Evolutionary conservation across 176 grass and related monocot genomes (phyloP), one percentile per base, ranked within the genome.

Genomic region (Tuctoria greenei): DNA sequence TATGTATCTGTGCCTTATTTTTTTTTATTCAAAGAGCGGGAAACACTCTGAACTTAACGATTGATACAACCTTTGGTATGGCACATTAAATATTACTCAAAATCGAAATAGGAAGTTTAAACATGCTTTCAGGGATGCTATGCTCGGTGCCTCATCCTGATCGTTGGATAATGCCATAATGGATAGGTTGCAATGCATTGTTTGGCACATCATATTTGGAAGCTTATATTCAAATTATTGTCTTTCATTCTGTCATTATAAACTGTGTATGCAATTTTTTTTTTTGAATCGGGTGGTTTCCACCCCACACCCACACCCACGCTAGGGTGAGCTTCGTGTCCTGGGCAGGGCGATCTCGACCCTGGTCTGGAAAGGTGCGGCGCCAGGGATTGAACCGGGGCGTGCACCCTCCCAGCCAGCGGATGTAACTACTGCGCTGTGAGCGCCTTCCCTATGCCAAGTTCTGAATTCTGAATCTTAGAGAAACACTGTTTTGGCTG

Each of bases 401-500:
- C 31, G 3, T 1, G 2, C 31, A 31, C 31, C 31, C 31, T 31
- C 31, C 31, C 31, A 31, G 31, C 31, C 31, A 31, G 31, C 3
- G 31, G 31, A 31, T 3, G 3, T 31, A 31, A 31, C 31, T 3
- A 31, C 31, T 31, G 31, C 31, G 3, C 31, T 31, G 31, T 31
- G 31, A 31, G 3, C 31, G 31, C 31, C 31, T 3, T 31, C 31
- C 31, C 31, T n/a, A n/a, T n/a, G n/a, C n/a, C n/a, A n/a, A n/a
- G n/a, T n/a, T n/a, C n/a, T n/a, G 43, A 86, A 26, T 24, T 26
- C 3, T 68, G 34, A 42, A 77, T 75, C 17, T 66, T 42, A 27
- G 26, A 27, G 4, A 45, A 83, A 70, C 58, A 60, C 69, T 61
- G 17, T 4, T 74, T 84, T 69, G 15, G 35, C 61, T 66, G 10